Evolutionary conservation across 768 basidiomycete genomes (phyloP).

Genomic region (Terana coerulea): DNA sequence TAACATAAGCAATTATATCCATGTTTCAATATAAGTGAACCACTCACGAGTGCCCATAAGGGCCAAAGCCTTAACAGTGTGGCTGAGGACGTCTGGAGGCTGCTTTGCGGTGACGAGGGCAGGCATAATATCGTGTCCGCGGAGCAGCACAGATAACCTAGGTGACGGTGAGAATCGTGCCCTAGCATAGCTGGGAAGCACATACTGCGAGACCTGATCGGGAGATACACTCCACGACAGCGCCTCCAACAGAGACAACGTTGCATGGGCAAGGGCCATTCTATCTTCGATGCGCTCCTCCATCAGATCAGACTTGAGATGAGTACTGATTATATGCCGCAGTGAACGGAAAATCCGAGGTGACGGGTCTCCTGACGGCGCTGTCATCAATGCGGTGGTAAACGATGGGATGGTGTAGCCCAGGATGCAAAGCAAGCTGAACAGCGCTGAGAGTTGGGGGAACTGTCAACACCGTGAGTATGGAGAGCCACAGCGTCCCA

Average conservation of each 20-base stretch:
- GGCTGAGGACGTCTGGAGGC: slow-evolving; percentile 47
- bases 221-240: slow-evolving; percentile 46
- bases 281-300: neutral
- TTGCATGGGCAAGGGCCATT: slow-evolving; percentile 35
- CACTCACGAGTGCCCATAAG: slow-evolving; percentile 53
- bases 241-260: slow-evolving; percentile 48
- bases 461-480: slow-evolving; percentile 31
- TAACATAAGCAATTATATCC: neutral
- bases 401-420: slow-evolving; percentile 48
- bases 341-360: slow-evolving; percentile 38
- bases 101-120: slow-evolving; percentile 49
- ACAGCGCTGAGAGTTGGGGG: slow-evolving; percentile 41
- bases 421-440: slow-evolving; percentile 49
- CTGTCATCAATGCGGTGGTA: slow-evolving; percentile 33
- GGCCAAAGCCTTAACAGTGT: slow-evolving; percentile 46
- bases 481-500: slow-evolving; percentile 28
- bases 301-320: slow-evolving; percentile 32
- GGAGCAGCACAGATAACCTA: slow-evolving; percentile 39
- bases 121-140: slow-evolving; percentile 38
- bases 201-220: slow-evolving; percentile 36
- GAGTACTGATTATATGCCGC: slow-evolving; percentile 37
- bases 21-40: slow-evolving; percentile 1
- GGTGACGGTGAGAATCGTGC: slow-evolving; percentile 9
- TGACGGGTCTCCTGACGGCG: slow-evolving; percentile 18
- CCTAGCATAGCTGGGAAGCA: neutral